These are phyloP conservation scores for Leccinum arenicola DNA, from an alignment of 768 basidiomycete genomes.

Conservation along the genomic window DNA sequence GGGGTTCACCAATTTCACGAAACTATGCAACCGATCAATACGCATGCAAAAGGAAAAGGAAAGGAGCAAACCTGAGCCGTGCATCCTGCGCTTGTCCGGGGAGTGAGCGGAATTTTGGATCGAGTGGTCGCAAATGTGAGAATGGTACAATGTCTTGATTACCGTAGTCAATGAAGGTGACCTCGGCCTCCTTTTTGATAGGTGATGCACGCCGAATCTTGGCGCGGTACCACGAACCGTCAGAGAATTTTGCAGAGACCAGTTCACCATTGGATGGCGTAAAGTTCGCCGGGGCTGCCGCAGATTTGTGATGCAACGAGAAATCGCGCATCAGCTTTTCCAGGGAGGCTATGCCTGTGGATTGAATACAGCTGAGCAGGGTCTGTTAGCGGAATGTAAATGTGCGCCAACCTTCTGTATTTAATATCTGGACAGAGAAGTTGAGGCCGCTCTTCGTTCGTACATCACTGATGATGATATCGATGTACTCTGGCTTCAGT, in stretches of 20 bases:
- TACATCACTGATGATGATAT: slow-evolving; percentile 89
- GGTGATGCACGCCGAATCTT: slow-evolving; percentile 84
- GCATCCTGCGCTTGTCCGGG: slow-evolving; percentile 95
- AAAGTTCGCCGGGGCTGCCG: slow-evolving; percentile 63
- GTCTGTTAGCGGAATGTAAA: background rate
- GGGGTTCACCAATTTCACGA: slow-evolving; percentile 76
- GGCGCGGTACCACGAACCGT: slow-evolving; percentile 95
- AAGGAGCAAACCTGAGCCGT: slow-evolving; percentile 63
- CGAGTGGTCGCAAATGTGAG: slow-evolving; percentile 82
- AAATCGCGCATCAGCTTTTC: slow-evolving; percentile 96
- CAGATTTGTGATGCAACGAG: slow-evolving; percentile 75
- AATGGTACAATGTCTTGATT: slow-evolving; percentile 90
- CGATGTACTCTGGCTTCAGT: slow-evolving; percentile 82
- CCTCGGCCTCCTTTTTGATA: slow-evolving; percentile 89
- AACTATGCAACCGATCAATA: slow-evolving; percentile 45
- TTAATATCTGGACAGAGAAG: slow-evolving; percentile 93
- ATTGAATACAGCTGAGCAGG: slow-evolving; percentile 2
- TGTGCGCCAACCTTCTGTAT: slow-evolving; percentile 71
- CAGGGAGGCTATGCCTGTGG: slow-evolving; percentile 80
- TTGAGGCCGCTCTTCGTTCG: slow-evolving; percentile 68
- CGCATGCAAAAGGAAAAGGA: background rate
- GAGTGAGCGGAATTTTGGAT: slow-evolving; percentile 83
- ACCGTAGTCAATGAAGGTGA: slow-evolving; percentile 94
- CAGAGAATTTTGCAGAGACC: slow-evolving; percentile 92
- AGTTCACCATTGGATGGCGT: slow-evolving; percentile 83